Conservation (phyloP, 2,329 filamentous ascomycete species). For the Talaromyces islandicus region DNA sequence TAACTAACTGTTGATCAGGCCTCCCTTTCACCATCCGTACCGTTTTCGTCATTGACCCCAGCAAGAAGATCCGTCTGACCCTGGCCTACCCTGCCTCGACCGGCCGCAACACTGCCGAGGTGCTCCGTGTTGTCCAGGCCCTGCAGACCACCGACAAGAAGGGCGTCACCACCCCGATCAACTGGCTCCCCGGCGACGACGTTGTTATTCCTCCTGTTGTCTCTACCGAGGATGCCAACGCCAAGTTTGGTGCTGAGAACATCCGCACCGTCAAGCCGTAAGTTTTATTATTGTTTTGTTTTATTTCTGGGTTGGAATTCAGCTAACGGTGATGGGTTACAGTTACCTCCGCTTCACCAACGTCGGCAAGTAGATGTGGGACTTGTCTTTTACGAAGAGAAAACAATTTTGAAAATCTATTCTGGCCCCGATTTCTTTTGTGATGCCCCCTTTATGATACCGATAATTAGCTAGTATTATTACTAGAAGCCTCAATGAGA, state of each 20-base stretch:
- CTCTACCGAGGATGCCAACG: slow-evolving; percentile 77
- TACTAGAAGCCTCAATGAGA: background rate
- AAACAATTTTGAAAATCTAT: background rate
- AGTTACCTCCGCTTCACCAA: slow-evolving; percentile 34
- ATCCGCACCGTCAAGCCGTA: slow-evolving; percentile 56
- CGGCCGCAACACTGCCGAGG: slow-evolving; percentile 74
- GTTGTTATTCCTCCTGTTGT: slow-evolving; percentile 85
- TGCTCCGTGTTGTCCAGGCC: slow-evolving; percentile 72
- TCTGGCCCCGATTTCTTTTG: background rate
- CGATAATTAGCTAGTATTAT: slow-evolving; percentile 1
- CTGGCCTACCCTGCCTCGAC: slow-evolving; percentile 90
- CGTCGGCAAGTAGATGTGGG: slow-evolving; percentile 22
- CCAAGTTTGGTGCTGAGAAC: slow-evolving; percentile 67
- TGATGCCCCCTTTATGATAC: slow-evolving; percentile 10
- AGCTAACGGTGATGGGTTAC: background rate
- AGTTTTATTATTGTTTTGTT: slow-evolving; percentile 8
- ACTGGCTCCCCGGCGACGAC: slow-evolving; percentile 84
- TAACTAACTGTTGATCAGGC: slow-evolving; percentile 13
- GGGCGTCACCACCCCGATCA: slow-evolving; percentile 80
- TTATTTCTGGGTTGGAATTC: background rate
- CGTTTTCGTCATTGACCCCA: slow-evolving; percentile 90
- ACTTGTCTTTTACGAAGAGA: background rate
- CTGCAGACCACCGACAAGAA: slow-evolving; percentile 82
- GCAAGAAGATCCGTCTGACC: slow-evolving; percentile 87
- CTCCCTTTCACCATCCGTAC: slow-evolving; percentile 91